Percentiles rank a stretch among this genome's conserved stretches.
These are phyloP conservation scores for Dendryphion nanum DNA, from an alignment of 2,329 filamentous ascomycete genomes.

Conservation along the genomic window DNA sequence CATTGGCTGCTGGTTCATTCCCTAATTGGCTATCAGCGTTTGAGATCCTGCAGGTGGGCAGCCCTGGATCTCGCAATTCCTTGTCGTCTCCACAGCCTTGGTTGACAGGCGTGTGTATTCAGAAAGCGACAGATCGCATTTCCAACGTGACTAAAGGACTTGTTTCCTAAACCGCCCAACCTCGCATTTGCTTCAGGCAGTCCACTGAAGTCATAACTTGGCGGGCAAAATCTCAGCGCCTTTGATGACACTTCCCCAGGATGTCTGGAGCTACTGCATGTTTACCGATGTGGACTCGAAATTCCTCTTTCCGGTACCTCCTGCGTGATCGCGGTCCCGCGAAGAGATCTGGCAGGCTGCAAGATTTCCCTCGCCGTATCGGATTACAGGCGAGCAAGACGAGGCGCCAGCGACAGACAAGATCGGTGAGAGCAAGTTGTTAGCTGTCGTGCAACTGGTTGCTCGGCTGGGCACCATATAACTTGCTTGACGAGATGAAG, in stretches of 20 bases:
- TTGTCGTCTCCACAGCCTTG: not conserved
- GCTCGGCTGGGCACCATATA: not conserved
- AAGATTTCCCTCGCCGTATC: not conserved
- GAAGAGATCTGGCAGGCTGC: slow-evolving; percentile 8
- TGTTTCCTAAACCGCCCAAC: not conserved
- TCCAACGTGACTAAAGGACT: too few species aligned
- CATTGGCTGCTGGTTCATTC: not conserved
- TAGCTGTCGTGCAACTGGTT: not conserved
- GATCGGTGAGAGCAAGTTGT: not conserved
- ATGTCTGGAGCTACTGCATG: slow-evolving; percentile 14
- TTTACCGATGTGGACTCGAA: slow-evolving; percentile 12
- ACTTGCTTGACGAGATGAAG: not conserved
- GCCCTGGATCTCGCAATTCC: not conserved
- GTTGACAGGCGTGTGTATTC: too few species aligned
- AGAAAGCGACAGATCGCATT: too few species aligned
- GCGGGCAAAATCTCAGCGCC: too few species aligned
- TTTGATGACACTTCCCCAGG: not conserved
- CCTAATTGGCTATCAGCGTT: slow-evolving; percentile 1
- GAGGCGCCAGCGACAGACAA: not conserved
- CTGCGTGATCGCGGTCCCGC: slow-evolving; percentile 4
- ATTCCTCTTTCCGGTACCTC: slow-evolving; percentile 3
- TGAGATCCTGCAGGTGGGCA: not conserved
- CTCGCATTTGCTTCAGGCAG: not conserved
- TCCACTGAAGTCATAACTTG: not conserved
- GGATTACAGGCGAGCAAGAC: not conserved